Evolutionary conservation across 805 yeast species (phyloP).

Genomic region (Metschnikowia amazonensis): DNA sequence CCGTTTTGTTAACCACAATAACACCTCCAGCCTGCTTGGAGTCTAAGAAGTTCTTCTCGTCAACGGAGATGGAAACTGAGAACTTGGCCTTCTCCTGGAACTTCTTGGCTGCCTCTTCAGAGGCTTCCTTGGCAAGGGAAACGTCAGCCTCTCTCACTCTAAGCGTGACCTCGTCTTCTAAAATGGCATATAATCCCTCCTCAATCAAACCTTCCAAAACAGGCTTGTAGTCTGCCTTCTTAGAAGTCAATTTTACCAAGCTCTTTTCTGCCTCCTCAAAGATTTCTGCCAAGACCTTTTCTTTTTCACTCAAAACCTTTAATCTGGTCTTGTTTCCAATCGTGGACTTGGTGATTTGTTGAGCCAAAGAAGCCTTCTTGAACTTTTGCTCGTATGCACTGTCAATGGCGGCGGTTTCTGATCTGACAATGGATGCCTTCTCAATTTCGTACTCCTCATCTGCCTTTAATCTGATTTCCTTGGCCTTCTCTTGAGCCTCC

Average conservation of each 20-base stretch:
- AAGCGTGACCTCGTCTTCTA: constrained; percentile 66
- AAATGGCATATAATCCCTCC: constrained; percentile 65
- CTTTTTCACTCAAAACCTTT: constrained; percentile 78
- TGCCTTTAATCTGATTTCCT: constrained; percentile 91
- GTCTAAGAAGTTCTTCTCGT: constrained; percentile 55
- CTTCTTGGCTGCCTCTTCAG: constrained; percentile 55
- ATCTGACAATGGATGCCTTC: constrained; percentile 89
- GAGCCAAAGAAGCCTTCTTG: constrained; percentile 88
- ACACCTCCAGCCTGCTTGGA: constrained; percentile 83
- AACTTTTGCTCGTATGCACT: constrained; percentile 71
- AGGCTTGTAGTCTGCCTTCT: constrained; percentile 58
- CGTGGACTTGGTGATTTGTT: constrained; percentile 93
- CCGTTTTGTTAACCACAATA: constrained; percentile 60
- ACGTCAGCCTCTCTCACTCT: constrained; percentile 67
- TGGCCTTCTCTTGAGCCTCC: constrained; percentile 98
- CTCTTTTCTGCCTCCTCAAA: constrained; percentile 65
- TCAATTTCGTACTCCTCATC: constrained; percentile 99
- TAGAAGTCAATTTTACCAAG: constrained; percentile 54
- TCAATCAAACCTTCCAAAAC: constrained; percentile 74
- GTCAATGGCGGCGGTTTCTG: constrained; percentile 88
- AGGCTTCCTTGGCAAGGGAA: constrained; percentile 55
- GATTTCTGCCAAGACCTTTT: constrained; percentile 69
- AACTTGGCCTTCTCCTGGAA: constrained; percentile 62
- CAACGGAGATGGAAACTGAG: constrained; percentile 52
- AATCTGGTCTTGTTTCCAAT: constrained; percentile 94